These are phyloP conservation scores for Cicer yamashitae DNA, from an alignment of 306 rosid genomes.

Conservation along the genomic window DNA sequence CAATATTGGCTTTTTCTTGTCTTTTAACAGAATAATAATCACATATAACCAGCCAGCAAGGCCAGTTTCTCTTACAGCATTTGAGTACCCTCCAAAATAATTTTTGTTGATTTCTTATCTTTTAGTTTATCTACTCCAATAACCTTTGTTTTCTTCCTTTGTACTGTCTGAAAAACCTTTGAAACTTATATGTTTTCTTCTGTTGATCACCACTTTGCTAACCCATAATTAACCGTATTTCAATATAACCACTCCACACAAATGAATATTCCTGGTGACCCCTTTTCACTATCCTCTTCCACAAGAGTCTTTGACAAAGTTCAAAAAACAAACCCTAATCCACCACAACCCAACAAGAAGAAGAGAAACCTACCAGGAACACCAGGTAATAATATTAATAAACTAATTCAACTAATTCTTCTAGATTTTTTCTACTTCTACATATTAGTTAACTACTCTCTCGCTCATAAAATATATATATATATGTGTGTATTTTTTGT, in stretches of 20 bases:
- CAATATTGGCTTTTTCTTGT: neutral
- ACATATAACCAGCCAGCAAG: neutral
- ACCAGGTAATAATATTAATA: slow-evolving; percentile 13
- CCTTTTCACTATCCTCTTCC: slow-evolving; percentile 23
- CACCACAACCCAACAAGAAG: slow-evolving; percentile 17
- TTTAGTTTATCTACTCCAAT: neutral
- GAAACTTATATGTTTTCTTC: slow-evolving; percentile 5
- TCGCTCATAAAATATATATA: no score
- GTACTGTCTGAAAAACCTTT: slow-evolving; percentile 9
- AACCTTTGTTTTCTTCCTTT: slow-evolving; percentile 27
- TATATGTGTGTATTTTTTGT: no score
- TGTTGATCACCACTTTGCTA: slow-evolving; percentile 3
- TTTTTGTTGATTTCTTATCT: neutral
- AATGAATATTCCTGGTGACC: slow-evolving; percentile 20
- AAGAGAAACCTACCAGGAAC: slow-evolving; percentile 32
- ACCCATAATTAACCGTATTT: no score
- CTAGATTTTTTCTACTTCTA: neutral
- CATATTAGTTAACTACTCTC: no score
- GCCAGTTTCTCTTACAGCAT: slow-evolving; percentile 7
- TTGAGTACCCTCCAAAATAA: slow-evolving; percentile 20
- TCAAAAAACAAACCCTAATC: slow-evolving; percentile 16
- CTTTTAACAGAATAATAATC: neutral
- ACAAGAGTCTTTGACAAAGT: neutral
- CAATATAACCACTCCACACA: neutral
- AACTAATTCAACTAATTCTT: neutral